phyloP scores from a whole-genome alignment of 352 stramenopile genomes.

The Globisporangium splendens region DNA sequence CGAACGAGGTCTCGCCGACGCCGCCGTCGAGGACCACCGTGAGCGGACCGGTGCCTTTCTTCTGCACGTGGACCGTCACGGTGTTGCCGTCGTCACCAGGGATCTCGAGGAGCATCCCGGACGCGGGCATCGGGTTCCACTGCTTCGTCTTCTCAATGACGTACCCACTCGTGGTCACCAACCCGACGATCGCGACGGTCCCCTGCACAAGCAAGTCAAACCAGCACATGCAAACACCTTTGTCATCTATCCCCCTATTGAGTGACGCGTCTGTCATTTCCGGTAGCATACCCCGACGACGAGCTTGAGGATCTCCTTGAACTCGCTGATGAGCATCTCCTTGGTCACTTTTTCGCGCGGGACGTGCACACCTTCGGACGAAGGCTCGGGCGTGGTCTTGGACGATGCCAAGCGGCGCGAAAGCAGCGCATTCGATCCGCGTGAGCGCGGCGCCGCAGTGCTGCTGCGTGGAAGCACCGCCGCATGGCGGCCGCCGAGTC shows the following conservation, averaged over 20 bases:
- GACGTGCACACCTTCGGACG: not conserved
- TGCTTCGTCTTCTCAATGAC: slow-evolving; percentile 68
- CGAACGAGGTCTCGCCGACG: slow-evolving; percentile 80
- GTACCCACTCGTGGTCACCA: slow-evolving; percentile 53
- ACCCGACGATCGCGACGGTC: slow-evolving; percentile 30
- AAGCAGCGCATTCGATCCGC: not conserved
- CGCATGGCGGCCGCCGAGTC: too few relatives aligned
- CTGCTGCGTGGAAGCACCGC: not conserved
- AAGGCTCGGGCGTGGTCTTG: slow-evolving; percentile 3
- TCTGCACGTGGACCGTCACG: slow-evolving; percentile 52
- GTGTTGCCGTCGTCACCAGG: slow-evolving; percentile 27
- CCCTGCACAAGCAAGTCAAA: slow-evolving; percentile 26
- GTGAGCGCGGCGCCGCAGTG: too few relatives aligned
- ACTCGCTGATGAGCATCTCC: slow-evolving; percentile 46
- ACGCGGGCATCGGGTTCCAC: slow-evolving; percentile 45
- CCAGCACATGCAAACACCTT: not conserved
- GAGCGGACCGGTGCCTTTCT: slow-evolving; percentile 38
- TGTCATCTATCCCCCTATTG: not conserved
- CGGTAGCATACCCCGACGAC: slow-evolving; percentile 35
- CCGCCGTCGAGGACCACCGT: slow-evolving; percentile 71
- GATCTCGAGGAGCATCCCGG: slow-evolving; percentile 51
- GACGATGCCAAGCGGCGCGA: slow-evolving; percentile 14
- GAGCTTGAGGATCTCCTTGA: slow-evolving; percentile 64
- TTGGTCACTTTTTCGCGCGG: slow-evolving; percentile 23
- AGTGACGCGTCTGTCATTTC: not conserved